Evolutionary conservation across 495 filamentous ascomycete species (phyloP).

Genomic region (Achaetomiella virescens): DNA sequence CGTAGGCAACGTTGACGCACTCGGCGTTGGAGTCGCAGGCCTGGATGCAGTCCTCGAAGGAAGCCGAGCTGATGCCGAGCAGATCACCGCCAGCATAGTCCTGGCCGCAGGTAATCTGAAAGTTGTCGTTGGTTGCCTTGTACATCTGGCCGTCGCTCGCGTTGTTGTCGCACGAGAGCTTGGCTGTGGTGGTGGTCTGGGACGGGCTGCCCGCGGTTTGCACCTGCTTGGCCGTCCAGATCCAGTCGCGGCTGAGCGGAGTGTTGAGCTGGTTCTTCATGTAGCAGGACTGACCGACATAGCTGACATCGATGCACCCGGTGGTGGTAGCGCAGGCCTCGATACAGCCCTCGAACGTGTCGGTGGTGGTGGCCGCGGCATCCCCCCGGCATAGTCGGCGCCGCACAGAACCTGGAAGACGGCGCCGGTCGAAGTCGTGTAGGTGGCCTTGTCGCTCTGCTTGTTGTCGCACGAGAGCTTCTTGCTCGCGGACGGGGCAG

Average conservation of each 20-base stretch:
- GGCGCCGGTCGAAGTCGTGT: neutral
- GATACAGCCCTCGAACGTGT: slow-evolving; percentile 7
- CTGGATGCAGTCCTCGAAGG: neutral
- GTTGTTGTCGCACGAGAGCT: neutral
- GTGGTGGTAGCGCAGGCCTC: neutral
- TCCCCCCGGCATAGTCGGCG: slow-evolving; percentile 1
- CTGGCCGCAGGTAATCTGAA: neutral
- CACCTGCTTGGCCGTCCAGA: neutral
- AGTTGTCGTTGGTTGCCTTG: too few relatives aligned
- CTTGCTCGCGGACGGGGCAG: neutral
- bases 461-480: neutral
- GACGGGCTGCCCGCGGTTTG: neutral
- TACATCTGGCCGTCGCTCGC: too few relatives aligned
- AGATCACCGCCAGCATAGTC: slow-evolving; percentile 1
- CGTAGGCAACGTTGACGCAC: neutral
- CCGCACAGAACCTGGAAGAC: neutral
- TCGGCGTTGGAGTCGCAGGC: neutral
- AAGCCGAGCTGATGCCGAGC: neutral
- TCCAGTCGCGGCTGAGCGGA: neutral
- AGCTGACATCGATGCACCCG: slow-evolving; percentile 8
- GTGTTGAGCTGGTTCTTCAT: neutral
- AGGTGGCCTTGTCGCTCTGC: neutral
- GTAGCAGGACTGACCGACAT: neutral
- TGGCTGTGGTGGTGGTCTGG: neutral
- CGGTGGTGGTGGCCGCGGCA: neutral